These are phyloP conservation scores for Ogataea paradorogensis DNA, from an alignment of 805 yeast species.

Conservation along the genomic window DNA sequence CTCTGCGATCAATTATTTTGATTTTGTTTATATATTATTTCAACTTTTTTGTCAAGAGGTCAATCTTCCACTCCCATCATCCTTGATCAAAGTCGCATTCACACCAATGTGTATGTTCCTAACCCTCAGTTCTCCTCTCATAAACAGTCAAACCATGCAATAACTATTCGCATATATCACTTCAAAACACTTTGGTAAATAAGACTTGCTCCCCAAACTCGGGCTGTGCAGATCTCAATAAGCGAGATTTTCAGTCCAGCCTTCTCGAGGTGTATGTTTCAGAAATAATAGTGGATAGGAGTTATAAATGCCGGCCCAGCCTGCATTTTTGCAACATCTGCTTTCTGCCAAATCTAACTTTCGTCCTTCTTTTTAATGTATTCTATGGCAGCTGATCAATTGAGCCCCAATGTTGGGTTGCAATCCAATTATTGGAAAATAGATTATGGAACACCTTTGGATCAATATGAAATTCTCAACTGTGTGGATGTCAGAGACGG, in stretches of 20 bases:
- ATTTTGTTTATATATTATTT: too few species aligned
- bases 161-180: too few species aligned
- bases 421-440: conserved; percentile 36
- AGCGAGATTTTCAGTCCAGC: conserved; percentile 7
- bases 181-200: too few species aligned
- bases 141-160: too few species aligned
- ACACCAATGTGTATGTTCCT: too few species aligned
- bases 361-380: conserved; percentile 11
- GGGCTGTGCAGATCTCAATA: conserved; percentile 8
- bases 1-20: too few species aligned
- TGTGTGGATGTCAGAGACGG: conserved; percentile 37
- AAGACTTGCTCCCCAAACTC: background rate
- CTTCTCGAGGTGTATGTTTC: conserved; percentile 4
- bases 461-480: conserved; percentile 33
- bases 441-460: conserved; percentile 14
- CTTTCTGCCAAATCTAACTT: conserved; percentile 4
- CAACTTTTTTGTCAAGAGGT: too few species aligned
- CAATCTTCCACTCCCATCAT: too few species aligned
- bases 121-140: too few species aligned
- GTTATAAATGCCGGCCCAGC: background rate
- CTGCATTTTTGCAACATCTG: background rate
- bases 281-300: background rate
- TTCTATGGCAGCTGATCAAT: background rate
- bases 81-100: too few species aligned
- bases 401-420: conserved; percentile 20